Evolutionary conservation across 352 stramenopile species (phyloP).

Genomic region (Plasmopara halstedii): DNA sequence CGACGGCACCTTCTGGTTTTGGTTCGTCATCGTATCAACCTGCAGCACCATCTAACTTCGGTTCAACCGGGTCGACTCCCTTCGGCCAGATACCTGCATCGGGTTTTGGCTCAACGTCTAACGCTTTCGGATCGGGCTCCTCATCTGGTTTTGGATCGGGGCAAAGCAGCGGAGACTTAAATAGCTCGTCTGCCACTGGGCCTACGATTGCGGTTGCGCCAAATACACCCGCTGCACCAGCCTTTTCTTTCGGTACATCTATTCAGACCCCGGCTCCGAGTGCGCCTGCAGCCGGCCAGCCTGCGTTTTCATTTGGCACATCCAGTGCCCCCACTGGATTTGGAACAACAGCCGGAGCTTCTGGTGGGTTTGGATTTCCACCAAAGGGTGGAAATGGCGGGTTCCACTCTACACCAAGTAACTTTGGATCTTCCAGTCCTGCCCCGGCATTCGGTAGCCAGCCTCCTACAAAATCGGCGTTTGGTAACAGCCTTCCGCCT

Average conservation of each 20-base stretch:
- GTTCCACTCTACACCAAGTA: conserved; percentile 13
- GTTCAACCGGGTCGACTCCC: conserved; percentile 14
- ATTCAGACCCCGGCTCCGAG: conserved; percentile 21
- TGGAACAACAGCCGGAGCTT: conserved; percentile 13
- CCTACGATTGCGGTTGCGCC: conserved; percentile 27
- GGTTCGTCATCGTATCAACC: too few species aligned
- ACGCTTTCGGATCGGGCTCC: conserved; percentile 20
- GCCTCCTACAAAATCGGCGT: conserved; percentile 16
- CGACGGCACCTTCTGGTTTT: too few species aligned
- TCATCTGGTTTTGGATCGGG: conserved; percentile 31
- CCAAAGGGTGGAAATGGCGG: conserved; percentile 10
- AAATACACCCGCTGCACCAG: conserved; percentile 22
- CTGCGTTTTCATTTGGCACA: conserved; percentile 32
- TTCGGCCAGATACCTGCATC: conserved; percentile 25
- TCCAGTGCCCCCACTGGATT: conserved; percentile 16
- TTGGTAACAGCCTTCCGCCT: conserved; percentile 20
- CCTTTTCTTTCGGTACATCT: conserved; percentile 33
- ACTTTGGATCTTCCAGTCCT: conserved; percentile 30
- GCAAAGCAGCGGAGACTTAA: conserved; percentile 22
- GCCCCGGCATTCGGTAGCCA: conserved; percentile 26
- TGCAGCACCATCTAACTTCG: conserved; percentile 24
- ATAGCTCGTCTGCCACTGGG: conserved; percentile 9
- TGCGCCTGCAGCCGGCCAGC: conserved; percentile 19
- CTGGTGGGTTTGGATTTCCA: conserved; percentile 34
- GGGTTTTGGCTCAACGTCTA: conserved; percentile 32